Conservation (phyloP, 257 asterid genomes). For the Jacaranda copaia region DNA sequence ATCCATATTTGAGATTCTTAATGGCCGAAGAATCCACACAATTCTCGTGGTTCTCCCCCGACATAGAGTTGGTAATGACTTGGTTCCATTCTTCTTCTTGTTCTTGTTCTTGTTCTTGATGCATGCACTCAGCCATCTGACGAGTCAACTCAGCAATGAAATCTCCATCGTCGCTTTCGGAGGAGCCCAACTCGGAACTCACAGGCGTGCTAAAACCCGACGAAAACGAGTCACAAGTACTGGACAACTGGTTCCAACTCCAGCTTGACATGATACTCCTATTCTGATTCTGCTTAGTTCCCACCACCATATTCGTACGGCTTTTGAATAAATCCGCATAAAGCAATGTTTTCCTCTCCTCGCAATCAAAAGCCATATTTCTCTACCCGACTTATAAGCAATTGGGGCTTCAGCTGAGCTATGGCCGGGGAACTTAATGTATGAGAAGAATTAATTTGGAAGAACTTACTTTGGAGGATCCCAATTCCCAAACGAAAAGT, state of each 20-base stretch:
- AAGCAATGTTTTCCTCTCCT: slow-evolving; percentile 44
- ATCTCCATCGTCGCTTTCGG: slow-evolving; percentile 69
- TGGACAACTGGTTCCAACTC: slow-evolving; percentile 39
- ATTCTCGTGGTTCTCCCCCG: background rate
- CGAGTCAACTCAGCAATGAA: slow-evolving; percentile 78
- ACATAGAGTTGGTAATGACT: background rate
- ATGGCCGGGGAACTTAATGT: background rate
- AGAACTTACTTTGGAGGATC: too few relatives aligned
- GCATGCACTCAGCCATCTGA: slow-evolving; percentile 87
- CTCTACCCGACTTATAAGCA: background rate
- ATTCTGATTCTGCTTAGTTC: slow-evolving; percentile 9
- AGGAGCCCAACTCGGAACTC: slow-evolving; percentile 69
- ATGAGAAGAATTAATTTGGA: too few relatives aligned
- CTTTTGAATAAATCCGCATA: slow-evolving; percentile 52
- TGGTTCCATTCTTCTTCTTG: slow-evolving; percentile 42
- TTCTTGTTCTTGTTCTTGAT: slow-evolving; percentile 66
- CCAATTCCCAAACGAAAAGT: too few relatives aligned
- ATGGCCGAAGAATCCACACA: slow-evolving; percentile 12
- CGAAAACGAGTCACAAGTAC: slow-evolving; percentile 54
- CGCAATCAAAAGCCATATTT: slow-evolving; percentile 49
- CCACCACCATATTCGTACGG: background rate
- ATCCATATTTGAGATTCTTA: slow-evolving; percentile 2
- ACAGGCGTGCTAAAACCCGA: slow-evolving; percentile 73
- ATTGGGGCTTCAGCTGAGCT: background rate
- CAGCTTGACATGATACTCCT: slow-evolving; percentile 31